These are phyloP conservation scores for Nematocida displodere DNA, from an alignment of 371 early-diverging fungal genomes.

Conservation along the genomic window DNA sequence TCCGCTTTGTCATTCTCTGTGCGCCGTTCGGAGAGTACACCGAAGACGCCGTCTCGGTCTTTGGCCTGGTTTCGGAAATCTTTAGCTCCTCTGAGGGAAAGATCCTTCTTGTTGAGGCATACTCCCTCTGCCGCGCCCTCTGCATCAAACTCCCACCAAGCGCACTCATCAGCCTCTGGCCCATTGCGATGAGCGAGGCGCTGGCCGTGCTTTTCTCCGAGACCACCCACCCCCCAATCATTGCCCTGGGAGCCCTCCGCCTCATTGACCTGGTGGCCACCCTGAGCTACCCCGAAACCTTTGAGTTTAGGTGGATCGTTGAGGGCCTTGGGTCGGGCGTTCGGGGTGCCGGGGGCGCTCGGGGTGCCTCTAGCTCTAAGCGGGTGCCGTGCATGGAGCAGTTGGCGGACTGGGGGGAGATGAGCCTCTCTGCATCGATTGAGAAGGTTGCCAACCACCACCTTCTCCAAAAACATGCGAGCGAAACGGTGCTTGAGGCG, in stretches of 20 bases:
- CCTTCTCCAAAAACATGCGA: background rate
- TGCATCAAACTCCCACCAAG: slow-evolving; percentile 48
- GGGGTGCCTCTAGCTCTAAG: background rate
- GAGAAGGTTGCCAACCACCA: slow-evolving; percentile 17
- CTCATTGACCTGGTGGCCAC: slow-evolving; percentile 53
- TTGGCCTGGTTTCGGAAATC: slow-evolving; percentile 46
- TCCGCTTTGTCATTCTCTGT: slow-evolving; percentile 53
- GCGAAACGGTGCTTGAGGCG: background rate
- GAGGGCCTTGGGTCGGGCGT: background rate
- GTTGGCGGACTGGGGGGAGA: background rate
- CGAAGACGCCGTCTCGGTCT: slow-evolving; percentile 34
- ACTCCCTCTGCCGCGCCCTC: slow-evolving; percentile 44
- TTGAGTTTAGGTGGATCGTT: slow-evolving; percentile 51
- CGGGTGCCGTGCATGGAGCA: slow-evolving; percentile 18
- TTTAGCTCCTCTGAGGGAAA: background rate
- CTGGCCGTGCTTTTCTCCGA: slow-evolving; percentile 5
- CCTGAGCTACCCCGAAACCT: slow-evolving; percentile 35
- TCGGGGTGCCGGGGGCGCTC: background rate
- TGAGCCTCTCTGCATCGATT: background rate
- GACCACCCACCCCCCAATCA: background rate
- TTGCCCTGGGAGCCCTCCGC: slow-evolving; percentile 19
- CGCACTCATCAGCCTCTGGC: slow-evolving; percentile 54
- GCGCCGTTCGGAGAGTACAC: slow-evolving; percentile 43
- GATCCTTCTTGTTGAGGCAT: slow-evolving; percentile 36
- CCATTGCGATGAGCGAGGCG: slow-evolving; percentile 52